Evolutionary conservation across 2,329 filamentous ascomycete species (phyloP).

Genomic region (Blastomyces emzantsi): DNA sequence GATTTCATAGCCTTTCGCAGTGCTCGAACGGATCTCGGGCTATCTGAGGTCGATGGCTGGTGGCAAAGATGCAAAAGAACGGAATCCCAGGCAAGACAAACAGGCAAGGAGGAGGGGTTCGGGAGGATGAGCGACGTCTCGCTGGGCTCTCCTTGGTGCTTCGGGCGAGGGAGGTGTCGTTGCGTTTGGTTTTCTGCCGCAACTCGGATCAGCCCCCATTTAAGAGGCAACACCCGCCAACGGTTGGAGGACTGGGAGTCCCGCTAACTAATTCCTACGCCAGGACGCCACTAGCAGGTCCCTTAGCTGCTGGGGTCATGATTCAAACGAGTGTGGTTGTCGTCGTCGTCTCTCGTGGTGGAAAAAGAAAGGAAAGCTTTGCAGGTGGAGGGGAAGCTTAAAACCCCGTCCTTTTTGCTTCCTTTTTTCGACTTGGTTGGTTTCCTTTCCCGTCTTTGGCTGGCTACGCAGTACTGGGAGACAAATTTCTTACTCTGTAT

Average conservation of each 20-base stretch:
- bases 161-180: background rate
- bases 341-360: background rate
- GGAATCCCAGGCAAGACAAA: background rate
- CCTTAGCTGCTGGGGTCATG: background rate
- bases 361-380: background rate
- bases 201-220: background rate
- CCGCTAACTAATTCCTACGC: background rate
- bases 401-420: background rate
- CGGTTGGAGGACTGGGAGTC: background rate
- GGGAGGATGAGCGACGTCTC: background rate
- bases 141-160: background rate
- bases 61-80: background rate
- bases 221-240: background rate
- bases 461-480: background rate
- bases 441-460: background rate
- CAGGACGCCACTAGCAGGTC: background rate
- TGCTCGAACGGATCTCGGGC: background rate
- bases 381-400: background rate
- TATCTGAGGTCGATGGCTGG: background rate
- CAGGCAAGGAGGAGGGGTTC: background rate
- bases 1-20: slow-evolving; percentile 12
- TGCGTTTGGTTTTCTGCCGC: background rate
- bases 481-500: background rate
- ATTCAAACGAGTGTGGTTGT: background rate
- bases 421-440: background rate